Percentiles rank a stretch among this genome's conserved stretches.
Evolutionary conservation across 148 eudicot genomes (phyloP).

Genomic region (Polygonum maritimum): DNA sequence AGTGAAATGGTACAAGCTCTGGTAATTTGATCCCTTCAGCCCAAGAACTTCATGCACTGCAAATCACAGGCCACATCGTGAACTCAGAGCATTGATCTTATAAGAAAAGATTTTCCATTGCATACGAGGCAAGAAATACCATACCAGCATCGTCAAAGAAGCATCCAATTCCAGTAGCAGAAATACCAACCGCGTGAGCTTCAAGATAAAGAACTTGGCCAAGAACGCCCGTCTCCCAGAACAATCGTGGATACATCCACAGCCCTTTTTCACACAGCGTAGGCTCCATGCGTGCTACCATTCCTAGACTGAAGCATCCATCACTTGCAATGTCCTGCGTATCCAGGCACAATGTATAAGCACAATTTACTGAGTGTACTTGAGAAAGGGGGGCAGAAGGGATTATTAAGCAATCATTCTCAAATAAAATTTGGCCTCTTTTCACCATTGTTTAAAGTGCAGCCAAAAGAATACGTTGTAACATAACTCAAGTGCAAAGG

Average conservation of each 20-base stretch:
- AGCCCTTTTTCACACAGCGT: slow-evolving; percentile 49
- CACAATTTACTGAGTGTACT: neutral
- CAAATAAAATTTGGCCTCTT: neutral
- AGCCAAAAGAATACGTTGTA: too few relatives aligned
- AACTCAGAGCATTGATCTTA: neutral
- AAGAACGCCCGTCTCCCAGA: slow-evolving; percentile 95
- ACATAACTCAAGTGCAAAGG: too few relatives aligned
- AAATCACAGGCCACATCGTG: neutral
- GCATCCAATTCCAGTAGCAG: slow-evolving; percentile 97
- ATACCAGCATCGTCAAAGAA: slow-evolving; percentile 94
- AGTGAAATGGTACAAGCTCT: slow-evolving; percentile 87
- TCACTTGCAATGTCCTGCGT: slow-evolving; percentile 84
- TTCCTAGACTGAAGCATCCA: slow-evolving; percentile 97
- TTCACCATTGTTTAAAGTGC: neutral
- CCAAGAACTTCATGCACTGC: slow-evolving; percentile 89
- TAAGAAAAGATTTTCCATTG: neutral
- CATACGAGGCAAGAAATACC: slow-evolving; percentile 29
- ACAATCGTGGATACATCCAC: slow-evolving; percentile 97
- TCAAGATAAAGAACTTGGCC: slow-evolving; percentile 90
- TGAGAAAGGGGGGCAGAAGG: neutral
- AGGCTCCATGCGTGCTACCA: slow-evolving; percentile 83
- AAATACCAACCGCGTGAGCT: slow-evolving; percentile 86
- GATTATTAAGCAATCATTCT: neutral
- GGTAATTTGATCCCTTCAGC: slow-evolving; percentile 54
- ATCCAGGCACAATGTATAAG: slow-evolving; percentile 4